Conservation (phyloP, 139 green algal species). For the Edaphochlamys debaryana region DNA sequence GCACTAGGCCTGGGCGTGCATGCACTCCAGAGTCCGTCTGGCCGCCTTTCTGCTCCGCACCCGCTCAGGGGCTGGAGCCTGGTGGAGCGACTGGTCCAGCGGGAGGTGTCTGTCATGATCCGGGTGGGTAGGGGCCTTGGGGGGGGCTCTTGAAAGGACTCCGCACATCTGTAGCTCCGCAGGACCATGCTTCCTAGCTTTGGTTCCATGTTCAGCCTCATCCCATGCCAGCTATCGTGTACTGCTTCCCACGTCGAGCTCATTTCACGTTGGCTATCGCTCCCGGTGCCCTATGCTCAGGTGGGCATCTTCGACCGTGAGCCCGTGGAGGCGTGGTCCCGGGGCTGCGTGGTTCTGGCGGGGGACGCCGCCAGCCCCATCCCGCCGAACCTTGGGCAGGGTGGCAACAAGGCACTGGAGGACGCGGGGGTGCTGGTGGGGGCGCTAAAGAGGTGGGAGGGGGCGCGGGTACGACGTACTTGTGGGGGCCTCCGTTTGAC, state of each 20-base stretch:
- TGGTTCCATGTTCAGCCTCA: not conserved
- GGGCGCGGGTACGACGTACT: not conserved
- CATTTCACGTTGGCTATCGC: no score
- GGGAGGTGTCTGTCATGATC: conserved; percentile 25
- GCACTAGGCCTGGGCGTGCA: no score
- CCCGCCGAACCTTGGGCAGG: conserved; percentile 46
- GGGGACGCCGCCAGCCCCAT: conserved; percentile 45
- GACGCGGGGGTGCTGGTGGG: conserved; percentile 29
- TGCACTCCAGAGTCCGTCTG: no score
- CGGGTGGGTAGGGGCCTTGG: conserved; percentile 11
- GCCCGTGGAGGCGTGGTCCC: not conserved
- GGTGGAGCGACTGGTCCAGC: conserved; percentile 16
- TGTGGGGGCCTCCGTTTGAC: not conserved
- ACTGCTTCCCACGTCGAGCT: not conserved
- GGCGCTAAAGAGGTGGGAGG: conserved; percentile 1
- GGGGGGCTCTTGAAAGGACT: no score
- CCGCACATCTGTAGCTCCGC: not conserved
- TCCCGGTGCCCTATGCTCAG: not conserved
- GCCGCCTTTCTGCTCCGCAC: no score
- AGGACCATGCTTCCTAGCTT: no score
- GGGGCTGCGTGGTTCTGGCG: conserved; percentile 8
- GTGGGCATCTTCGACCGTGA: conserved; percentile 38
- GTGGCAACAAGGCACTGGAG: conserved; percentile 46
- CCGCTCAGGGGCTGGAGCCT: conserved; percentile 26
- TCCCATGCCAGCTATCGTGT: not conserved